Conservation (phyloP, 2,329 filamentous ascomycete species). For the Hortaea sp. region DNA sequence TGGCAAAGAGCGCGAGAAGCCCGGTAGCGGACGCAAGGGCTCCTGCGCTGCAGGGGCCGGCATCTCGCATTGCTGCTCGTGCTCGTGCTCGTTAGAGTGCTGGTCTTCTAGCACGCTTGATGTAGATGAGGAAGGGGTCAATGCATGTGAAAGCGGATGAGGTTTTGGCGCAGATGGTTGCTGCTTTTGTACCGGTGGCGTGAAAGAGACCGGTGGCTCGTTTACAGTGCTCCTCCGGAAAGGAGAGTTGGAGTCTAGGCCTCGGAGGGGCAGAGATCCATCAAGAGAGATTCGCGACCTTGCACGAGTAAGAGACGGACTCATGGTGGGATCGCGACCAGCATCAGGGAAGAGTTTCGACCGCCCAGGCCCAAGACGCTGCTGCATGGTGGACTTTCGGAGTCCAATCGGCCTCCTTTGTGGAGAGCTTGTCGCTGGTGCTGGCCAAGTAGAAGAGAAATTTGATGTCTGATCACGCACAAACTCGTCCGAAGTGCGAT, state of each 20-base stretch:
- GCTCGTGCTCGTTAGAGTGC: conserved; percentile 5
- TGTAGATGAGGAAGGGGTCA: conserved; percentile 77
- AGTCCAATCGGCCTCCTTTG: conserved; percentile 35
- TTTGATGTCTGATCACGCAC: conserved; percentile 21
- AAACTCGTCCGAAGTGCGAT: conserved; percentile 16
- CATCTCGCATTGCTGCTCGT: background rate
- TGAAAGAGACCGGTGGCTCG: conserved; percentile 45
- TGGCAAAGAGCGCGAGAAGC: conserved; percentile 69
- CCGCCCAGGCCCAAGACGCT: conserved; percentile 52
- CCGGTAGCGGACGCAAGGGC: conserved; percentile 40
- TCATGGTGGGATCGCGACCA: conserved; percentile 14
- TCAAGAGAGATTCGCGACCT: conserved; percentile 68
- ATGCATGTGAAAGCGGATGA: conserved; percentile 75
- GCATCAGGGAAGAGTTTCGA: conserved; percentile 30
- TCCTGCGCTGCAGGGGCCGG: conserved; percentile 27
- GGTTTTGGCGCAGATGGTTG: conserved; percentile 38
- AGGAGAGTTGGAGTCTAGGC: conserved; percentile 57
- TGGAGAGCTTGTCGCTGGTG: conserved; percentile 18
- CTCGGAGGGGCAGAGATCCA: conserved; percentile 57
- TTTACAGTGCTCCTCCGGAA: conserved; percentile 47
- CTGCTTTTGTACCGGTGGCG: conserved; percentile 20
- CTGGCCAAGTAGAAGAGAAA: conserved; percentile 28
- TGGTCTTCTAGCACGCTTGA: conserved; percentile 59
- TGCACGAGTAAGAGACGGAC: conserved; percentile 20
- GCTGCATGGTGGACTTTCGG: conserved; percentile 77